Evolutionary conservation across 371 early-diverging fungal species (phyloP), one percentile per base, ranked within the genome.

Genomic region (Lichtheimia ornata): DNA sequence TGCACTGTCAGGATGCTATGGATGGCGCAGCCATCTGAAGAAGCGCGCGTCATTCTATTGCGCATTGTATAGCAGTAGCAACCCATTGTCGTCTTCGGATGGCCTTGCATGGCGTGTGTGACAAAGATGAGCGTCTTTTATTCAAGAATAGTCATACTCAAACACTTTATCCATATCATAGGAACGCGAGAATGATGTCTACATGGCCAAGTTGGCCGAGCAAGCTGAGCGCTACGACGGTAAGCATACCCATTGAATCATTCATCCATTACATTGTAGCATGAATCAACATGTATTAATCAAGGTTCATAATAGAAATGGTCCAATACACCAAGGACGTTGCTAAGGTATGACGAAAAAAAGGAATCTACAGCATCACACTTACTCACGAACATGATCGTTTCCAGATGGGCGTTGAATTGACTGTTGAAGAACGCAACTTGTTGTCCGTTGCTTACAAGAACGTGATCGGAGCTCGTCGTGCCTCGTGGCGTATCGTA

Each of bases 401-500:
- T 24, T 49, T 51, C 17, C 57, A 79, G 79, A 66, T 79, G 73
- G 70, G 70, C 53, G 73, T 71, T 58, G 95, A 94, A 73, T 86
- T 99, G 59, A 89, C 92, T 47, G 94, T 97, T 64, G 97, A 97
- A 83, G 98, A 97, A 79, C 94, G 99, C 69, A 99, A 99, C 87
- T 86, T 97, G 56, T 89, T 99, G 54, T 97, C 98, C 25, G 97
- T 99, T 62, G 99, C 99, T 58, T 99, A 97, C 90, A 99, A 99
- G 90, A 99, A 99, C 84, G 95, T 99, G 51, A 99, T 98, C 71
- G 98, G 99, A 70, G 94, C 97, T 59, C 97, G 98, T 70, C 96
- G 99, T 85, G 97, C 98, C 43, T 97, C 97, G 50, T 99, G 99
- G 99, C 87, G 99, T 81, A 98, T 99, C 73, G 94, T 99, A 28